These are phyloP conservation scores for Aristolochia contorta DNA, from an alignment of 164 flowering plant genomes.

Conservation along the genomic window DNA sequence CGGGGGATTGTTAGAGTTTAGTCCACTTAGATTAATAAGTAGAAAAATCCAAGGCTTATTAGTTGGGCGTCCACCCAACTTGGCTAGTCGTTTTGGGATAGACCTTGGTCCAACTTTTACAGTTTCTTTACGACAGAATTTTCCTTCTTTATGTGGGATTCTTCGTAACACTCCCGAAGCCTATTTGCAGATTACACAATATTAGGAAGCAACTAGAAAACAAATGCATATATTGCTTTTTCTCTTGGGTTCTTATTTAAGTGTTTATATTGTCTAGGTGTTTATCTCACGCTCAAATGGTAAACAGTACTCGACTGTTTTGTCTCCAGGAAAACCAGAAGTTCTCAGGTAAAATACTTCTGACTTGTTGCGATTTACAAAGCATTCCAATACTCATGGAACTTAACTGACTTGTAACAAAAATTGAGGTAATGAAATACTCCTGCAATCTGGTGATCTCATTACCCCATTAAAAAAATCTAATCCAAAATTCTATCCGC, in stretches of 20 bases:
- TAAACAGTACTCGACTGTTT: constrained; percentile 58
- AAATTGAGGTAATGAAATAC: not conserved
- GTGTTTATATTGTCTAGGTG: constrained; percentile 28
- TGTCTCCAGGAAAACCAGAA: constrained; percentile 43
- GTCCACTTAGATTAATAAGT: too few relatives aligned
- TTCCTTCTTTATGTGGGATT: not conserved
- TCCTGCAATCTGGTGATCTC: not conserved
- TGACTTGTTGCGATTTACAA: not conserved
- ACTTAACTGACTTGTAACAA: not conserved
- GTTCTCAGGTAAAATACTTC: constrained; percentile 29
- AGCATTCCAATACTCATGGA: not conserved
- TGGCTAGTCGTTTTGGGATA: too few relatives aligned
- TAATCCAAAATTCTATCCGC: constrained; percentile 11
- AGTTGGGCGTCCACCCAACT: too few relatives aligned
- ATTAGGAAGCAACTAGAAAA: not conserved
- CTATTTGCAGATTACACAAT: not conserved
- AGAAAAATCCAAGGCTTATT: too few relatives aligned
- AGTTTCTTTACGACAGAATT: too few relatives aligned
- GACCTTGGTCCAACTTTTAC: too few relatives aligned
- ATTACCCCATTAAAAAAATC: not conserved
- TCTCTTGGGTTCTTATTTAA: not conserved
- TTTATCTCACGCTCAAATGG: constrained; percentile 77
- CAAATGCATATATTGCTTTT: not conserved
- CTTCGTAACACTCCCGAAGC: not conserved
- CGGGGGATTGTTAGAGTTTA: too few relatives aligned